A percentile compares a stretch with the other conserved stretches of the same genome.
phyloP scores from a whole-genome alignment of 73 alveolate genomes.

The Diophrys sp. region DNA sequence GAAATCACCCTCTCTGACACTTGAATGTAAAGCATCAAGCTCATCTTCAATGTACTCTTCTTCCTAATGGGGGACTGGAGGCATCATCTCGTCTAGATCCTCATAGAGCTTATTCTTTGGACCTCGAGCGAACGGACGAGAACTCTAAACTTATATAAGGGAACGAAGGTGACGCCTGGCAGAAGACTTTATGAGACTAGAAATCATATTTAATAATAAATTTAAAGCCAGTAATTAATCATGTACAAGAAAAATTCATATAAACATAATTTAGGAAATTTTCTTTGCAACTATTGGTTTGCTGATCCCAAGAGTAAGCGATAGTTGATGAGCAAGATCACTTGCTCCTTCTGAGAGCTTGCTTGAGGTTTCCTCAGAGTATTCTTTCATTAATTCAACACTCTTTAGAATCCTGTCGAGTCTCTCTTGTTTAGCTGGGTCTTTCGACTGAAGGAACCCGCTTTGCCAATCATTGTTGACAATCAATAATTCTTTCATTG shows the following conservation, averaged over 20 bases:
- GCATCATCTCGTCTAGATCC: neutral
- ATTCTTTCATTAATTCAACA: neutral
- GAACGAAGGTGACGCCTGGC: no score
- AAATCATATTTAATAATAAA: neutral
- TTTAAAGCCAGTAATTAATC: neutral
- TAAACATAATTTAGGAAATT: neutral
- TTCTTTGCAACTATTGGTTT: neutral
- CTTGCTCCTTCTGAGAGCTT: neutral
- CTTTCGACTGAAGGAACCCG: neutral
- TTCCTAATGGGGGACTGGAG: neutral
- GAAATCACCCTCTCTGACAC: neutral
- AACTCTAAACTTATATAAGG: no score
- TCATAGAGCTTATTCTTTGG: no score
- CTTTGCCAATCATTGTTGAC: neutral
- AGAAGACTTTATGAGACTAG: neutral
- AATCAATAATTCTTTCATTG: neutral
- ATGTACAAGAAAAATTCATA: conserved; percentile 3
- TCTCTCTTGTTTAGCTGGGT: neutral
- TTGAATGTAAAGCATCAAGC: neutral
- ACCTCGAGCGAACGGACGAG: no score
- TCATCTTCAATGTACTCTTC: neutral
- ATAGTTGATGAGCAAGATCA: neutral
- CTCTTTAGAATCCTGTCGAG: neutral
- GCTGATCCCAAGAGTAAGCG: neutral
- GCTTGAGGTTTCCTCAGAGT: neutral